Base-by-base conservation (phyloP, 495 filamentous ascomycete species). In the Letharia lupina region DNA sequence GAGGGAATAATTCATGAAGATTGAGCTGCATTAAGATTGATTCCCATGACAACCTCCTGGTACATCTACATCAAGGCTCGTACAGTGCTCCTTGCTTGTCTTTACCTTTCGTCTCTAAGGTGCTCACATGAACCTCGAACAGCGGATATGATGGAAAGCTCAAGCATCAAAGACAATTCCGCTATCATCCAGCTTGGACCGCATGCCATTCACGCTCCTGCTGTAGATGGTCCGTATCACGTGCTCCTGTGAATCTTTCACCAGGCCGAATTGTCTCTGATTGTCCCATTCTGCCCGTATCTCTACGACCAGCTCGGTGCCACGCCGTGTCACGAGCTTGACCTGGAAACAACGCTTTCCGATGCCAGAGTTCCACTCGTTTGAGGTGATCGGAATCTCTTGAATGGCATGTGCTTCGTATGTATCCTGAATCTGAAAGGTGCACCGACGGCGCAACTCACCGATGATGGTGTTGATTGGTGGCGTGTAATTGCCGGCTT, bases 1-100 rank as follows among this genome's bases (percentile, higher is more conserved):
- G 75, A 79, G 94, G 71, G 94, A 98, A 77, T 93, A 73, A 75
- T 9, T 35, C 54, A 33, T 54, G 48, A 66, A 18, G 16, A 37
- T 15, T 11, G 20, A 2, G 35, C 4, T 44, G 12, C 8, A 33
- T 44, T 39, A n/a, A 11, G 31, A 56, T 41, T 35, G 20, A 18
- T 39, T 42, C 16, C 23, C n/a, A 23, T 33, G 20, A 5, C 18
- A 41, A 42, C 37, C 4, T 44, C 3, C 40, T n/a, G 60, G 15
- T 33, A 6, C 18, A 13, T 13, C 23, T 16, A 54, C 39, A n/a
- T 13, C 44, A 48, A 31, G 33, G n/a, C 33, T 31, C 15, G 35
- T 52, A 18, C 39, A 23, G 31, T 47, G 47, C 35, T 37, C 4
- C 7, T 10, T 62, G 42, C 47, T 15, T 62, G 31, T 16, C 12